A percentile compares a stretch with the other conserved stretches of the same genome.
These are phyloP conservation scores for Aurantiochytrium sp. DNA, from an alignment of 108 stramenopile genomes.

Conservation along the genomic window DNA sequence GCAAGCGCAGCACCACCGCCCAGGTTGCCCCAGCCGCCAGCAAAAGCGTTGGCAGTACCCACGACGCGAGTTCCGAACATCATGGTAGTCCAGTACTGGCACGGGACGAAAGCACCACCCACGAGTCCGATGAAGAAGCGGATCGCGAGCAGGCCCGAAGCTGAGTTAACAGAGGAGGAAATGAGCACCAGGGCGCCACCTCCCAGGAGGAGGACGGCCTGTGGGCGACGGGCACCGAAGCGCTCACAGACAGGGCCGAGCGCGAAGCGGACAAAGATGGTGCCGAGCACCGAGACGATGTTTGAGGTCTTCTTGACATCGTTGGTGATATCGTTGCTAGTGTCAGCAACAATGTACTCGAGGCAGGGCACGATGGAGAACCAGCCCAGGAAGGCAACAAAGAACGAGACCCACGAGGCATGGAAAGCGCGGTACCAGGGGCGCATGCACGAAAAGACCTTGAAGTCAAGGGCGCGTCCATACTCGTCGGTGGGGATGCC, in stretches of 20 bases:
- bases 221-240: slow-evolving; percentile 28
- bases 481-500: background rate
- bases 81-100: slow-evolving; percentile 34
- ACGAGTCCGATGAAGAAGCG: slow-evolving; percentile 39
- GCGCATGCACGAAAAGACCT: background rate
- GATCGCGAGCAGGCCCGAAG: slow-evolving; percentile 22
- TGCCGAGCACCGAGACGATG: slow-evolving; percentile 31
- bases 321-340: slow-evolving; percentile 30
- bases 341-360: slow-evolving; percentile 28
- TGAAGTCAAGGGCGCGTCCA: background rate
- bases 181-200: background rate
- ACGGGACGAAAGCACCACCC: slow-evolving; percentile 34
- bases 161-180: slow-evolving; percentile 24
- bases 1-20: slow-evolving; percentile 20
- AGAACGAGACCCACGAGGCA: slow-evolving; percentile 20
- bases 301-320: slow-evolving; percentile 34
- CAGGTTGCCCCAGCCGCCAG: slow-evolving; percentile 40
- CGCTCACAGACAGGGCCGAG: slow-evolving; percentile 40
- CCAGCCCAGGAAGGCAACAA: slow-evolving; percentile 37
- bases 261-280: slow-evolving; percentile 25
- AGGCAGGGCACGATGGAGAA: slow-evolving; percentile 35
- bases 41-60: slow-evolving; percentile 31
- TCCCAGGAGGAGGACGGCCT: background rate
- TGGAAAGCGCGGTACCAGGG: slow-evolving; percentile 8
- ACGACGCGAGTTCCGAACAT: slow-evolving; percentile 32